Conservation (phyloP, 768 basidiomycete genomes). For the Auricularia sp. region DNA sequence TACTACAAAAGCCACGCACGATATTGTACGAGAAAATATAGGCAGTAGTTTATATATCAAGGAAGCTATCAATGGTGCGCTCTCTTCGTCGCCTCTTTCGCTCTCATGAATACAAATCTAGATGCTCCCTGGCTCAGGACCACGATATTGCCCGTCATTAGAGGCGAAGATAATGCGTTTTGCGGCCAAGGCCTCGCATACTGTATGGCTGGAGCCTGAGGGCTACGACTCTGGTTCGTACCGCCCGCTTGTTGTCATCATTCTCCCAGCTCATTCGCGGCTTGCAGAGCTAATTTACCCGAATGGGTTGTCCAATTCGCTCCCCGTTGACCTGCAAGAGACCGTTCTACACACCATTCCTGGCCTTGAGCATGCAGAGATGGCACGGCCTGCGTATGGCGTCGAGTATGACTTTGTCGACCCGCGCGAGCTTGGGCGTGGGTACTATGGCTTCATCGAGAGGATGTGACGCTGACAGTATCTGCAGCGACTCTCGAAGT, state of each 20-base stretch:
- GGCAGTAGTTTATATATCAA: constrained; percentile 78
- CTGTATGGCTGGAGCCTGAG: constrained; percentile 85
- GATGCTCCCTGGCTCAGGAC: constrained; percentile 37
- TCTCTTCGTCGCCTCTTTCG: neutral
- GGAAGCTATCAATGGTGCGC: constrained; percentile 72
- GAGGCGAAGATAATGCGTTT: constrained; percentile 83
- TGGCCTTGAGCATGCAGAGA: constrained; percentile 75
- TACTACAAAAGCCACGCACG: constrained; percentile 66
- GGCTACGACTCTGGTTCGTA: constrained; percentile 73
- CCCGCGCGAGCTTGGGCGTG: constrained; percentile 67
- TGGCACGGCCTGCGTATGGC: constrained; percentile 81
- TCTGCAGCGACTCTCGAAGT: constrained; percentile 70
- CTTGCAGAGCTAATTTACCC: constrained; percentile 73
- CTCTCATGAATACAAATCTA: neutral
- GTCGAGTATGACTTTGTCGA: constrained; percentile 91
- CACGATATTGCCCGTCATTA: constrained; percentile 84
- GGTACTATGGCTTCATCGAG: constrained; percentile 18
- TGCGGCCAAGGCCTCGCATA: constrained; percentile 57
- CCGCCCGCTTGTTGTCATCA: neutral
- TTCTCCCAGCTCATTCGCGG: constrained; percentile 1
- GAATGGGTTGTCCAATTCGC: constrained; percentile 78
- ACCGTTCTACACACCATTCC: constrained; percentile 75
- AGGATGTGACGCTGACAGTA: neutral
- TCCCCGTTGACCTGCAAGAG: constrained; percentile 81
- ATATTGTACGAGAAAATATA: constrained; percentile 64